Evolutionary conservation across 1,284 basidiomycete species (phyloP), one percentile per base, ranked within the genome.

Genomic region (Tilletiopsis washingtonensis): DNA sequence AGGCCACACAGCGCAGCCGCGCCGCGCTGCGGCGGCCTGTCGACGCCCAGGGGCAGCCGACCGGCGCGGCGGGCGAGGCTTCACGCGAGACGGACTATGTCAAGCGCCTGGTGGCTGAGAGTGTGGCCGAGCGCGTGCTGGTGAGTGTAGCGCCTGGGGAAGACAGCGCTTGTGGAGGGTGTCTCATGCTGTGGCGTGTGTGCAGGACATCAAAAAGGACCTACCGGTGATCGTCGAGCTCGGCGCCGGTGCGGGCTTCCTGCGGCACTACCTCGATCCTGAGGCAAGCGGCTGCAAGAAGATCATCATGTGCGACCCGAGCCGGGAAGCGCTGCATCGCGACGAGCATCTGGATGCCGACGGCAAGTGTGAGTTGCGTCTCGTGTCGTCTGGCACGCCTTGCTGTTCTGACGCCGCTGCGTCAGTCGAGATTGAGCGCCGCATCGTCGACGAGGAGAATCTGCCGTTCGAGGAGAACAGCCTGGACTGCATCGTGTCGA

Each of bases 231-330:
- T 98, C 19, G 77, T 98, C 14, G 94, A 98, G 75, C 77, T 97
- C 20, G 88, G 91, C 1, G 84, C 88, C n/a, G 91, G 93, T n/a
- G 79, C 93, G 1, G 93, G 93, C 1, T 88, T 91, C 74, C 83
- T 98, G 60, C 82, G 89, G 1, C 88, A 85, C 69, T 77, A 91
- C 26, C 71, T 98, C 27, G 88, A 90, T 64, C 75, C 78, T 3
- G 77, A 83, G 41, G 83, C 82, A 56, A 82, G 84, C 19, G 67
- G 67, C 6, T 52, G 57, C 1, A 76, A 81, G 63, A 88, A 85
- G 69, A 81, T 84, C 12, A 78, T 87, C 40, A 88, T 98, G 85
- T 76, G 94, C 45, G 94, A 98, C 61, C 82, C 84, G 40, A 91
- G 88, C 63, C 51, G 58, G 44, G 58, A 51, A 27, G 41, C 59